These are phyloP conservation scores for Plenodomus tracheiphilus DNA, from an alignment of 2,329 filamentous ascomycete species.

Conservation along the genomic window DNA sequence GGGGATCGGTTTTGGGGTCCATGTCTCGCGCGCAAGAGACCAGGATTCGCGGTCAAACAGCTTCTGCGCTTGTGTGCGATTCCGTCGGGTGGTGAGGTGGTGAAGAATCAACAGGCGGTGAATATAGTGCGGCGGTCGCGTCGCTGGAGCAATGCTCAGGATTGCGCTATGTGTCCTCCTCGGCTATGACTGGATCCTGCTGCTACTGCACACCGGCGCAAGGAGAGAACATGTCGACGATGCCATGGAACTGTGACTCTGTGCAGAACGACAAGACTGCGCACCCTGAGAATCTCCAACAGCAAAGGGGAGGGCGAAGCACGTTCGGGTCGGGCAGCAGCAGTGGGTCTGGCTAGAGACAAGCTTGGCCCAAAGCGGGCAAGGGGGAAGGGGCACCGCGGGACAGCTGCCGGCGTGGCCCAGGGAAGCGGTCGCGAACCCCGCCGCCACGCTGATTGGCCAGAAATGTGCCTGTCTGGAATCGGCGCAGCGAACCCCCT, in stretches of 20 bases:
- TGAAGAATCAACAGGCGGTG: constrained; percentile 20
- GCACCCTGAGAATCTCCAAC: neutral
- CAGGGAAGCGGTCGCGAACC: constrained; percentile 15
- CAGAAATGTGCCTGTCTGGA: constrained; percentile 8
- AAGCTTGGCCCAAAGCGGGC: constrained; percentile 12
- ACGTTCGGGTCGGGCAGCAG: constrained; percentile 17
- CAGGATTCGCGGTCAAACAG: neutral
- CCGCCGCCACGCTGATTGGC: constrained; percentile 15
- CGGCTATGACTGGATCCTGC: neutral
- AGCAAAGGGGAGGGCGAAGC: neutral
- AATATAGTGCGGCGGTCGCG: constrained; percentile 24
- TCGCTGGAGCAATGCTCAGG: constrained; percentile 17
- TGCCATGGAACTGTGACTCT: neutral
- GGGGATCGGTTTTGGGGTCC: constrained; percentile 41
- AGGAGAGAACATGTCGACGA: neutral
- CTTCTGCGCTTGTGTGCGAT: constrained; percentile 1
- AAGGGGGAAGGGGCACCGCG: constrained; percentile 18
- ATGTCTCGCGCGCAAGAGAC: constrained; percentile 24
- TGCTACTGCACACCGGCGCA: neutral
- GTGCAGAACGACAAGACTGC: neutral
- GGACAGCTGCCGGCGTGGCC: constrained; percentile 12
- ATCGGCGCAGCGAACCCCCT: neutral
- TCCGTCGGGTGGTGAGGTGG: constrained; percentile 1
- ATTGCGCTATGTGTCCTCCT: neutral
- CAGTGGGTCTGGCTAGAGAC: constrained; percentile 1